Evolutionary conservation across 176 grass and related monocot species (phyloP), one percentile per base, ranked within the genome.

Genomic region (Echinochloa phyllopogon): DNA sequence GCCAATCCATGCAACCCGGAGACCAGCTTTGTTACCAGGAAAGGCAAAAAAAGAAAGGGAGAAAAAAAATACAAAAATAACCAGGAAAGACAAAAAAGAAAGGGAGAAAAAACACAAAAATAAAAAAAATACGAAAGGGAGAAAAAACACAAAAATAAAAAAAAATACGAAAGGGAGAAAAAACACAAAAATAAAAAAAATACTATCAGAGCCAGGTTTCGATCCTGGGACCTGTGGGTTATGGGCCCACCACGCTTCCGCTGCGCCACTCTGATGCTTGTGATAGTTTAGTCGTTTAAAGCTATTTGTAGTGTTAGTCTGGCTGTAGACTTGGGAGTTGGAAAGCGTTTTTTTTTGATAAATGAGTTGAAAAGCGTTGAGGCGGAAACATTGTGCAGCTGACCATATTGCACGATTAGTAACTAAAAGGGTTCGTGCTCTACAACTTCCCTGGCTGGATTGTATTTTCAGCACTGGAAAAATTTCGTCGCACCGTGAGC

Each of bases 171-270:
- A n/a, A n/a, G n/a, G n/a, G n/a, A n/a, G n/a, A n/a, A n/a, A n/a
- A n/a, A n/a, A n/a, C n/a, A n/a, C n/a, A n/a, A 36, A 17, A 0
- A 10, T 0, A 0, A 48, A 6, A 15, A 33, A 11, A 25, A 1
- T 3, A 0, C 2, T 95, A 93, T 92, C 93, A 91, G 88, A 97
- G 89, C 93, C 84, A 95, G 89, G 95, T 95, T 93, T 93, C 85
- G 87, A 95, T 92, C 89, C 91, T 94, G 89, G 76, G 96, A 92
- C 89, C 93, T 98, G 91, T 95, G 91, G 89, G 95, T 97, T 97
- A 97, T 95, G 95, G 92, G 95, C 89, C 92, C 92, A 98, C 87
- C 90, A 98, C 95, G 95, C 91, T 95, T 94, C 91, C 88, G 88
- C 96, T 99, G 89, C 93, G 86, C 87, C 93, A 96, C 90, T 99